These are phyloP conservation scores for Camelina laxa DNA, from an alignment of 345 rosid species.

Conservation along the genomic window DNA sequence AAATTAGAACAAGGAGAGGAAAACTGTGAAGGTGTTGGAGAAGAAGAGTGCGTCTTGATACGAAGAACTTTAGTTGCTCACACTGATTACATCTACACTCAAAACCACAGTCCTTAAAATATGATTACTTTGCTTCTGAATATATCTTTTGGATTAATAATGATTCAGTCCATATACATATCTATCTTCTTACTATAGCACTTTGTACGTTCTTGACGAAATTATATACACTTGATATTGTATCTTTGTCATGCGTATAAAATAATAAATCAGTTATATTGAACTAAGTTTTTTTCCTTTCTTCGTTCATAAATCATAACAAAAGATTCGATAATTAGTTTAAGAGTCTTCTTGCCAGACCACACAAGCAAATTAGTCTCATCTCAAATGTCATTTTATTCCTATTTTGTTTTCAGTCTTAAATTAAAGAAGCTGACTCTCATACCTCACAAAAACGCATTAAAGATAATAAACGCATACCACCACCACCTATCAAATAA, in stretches of 20 bases:
- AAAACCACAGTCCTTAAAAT: conserved; percentile 43
- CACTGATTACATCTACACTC: conserved; percentile 61
- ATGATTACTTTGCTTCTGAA: background rate
- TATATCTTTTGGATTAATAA: background rate
- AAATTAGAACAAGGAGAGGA: conserved; percentile 39
- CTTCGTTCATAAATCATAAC: background rate
- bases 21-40: conserved; percentile 53
- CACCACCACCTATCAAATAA: conserved; percentile 18
- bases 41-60: conserved; percentile 60
- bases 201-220: conserved; percentile 9
- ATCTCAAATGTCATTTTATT: background rate
- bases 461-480: conserved; percentile 32
- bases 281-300: background rate
- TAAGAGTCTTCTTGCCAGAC: conserved; percentile 37
- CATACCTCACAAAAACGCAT: conserved; percentile 25
- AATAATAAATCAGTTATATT: background rate
- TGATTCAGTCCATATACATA: no score
- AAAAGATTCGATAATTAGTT: conserved; percentile 44
- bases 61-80: conserved; percentile 57
- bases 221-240: background rate
- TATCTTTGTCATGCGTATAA: background rate
- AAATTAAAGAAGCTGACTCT: conserved; percentile 34
- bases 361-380: conserved; percentile 1
- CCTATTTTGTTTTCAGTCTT: background rate
- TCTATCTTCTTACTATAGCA: background rate